Evolutionary conservation across 1,284 basidiomycete species (phyloP), one percentile per base, ranked within the genome.

Genomic region (Ustilago sp.): DNA sequence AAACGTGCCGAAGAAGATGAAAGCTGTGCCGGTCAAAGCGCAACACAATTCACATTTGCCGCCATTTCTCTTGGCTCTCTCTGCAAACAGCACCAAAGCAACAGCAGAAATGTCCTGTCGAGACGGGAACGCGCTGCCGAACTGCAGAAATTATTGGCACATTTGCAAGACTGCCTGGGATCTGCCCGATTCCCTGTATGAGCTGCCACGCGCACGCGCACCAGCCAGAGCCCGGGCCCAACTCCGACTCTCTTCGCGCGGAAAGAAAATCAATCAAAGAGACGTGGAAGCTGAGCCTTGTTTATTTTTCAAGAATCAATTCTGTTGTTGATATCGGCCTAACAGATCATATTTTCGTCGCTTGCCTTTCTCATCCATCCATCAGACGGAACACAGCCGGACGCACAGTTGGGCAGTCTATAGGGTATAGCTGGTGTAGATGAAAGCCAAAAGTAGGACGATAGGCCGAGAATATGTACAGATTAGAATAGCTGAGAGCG

Each of bases 401-500:
- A n/a, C 17, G 0, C 52, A 53, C 52, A 19, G 11, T 28, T 28
- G 43, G 0, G 13, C 8, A 5, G n/a, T 19, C 7, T 17, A 55
- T 23, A 43, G 59, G 59, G 50, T 60, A 60, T 52, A 60, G 32
- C 15, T 53, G 28, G 47, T 60, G 51, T 53, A 43, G 28, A 55
- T 59, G 32, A n/a, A 7, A 28, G 43, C n/a, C 6, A 45, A 8
- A 7, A 8, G n/a, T 38, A 31, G 8, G 2, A 17, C 35, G 15
- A 36, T 17, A 12, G 31, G 13, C 8, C 23, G n/a, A 36, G 43
- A n/a, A 51, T 31, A 31, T 54, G 32, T 63, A 59, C 62, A 70
- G 19, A 55, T 53, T 48, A 54, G 23, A 28, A 11, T 19, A 13
- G 48, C 28, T 35, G 41, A 35, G 32, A 36, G 12, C 19, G 53